Evolutionary conservation across 2,329 filamentous ascomycete species (phyloP).

Genomic region (Aspergillus luchuensis): DNA sequence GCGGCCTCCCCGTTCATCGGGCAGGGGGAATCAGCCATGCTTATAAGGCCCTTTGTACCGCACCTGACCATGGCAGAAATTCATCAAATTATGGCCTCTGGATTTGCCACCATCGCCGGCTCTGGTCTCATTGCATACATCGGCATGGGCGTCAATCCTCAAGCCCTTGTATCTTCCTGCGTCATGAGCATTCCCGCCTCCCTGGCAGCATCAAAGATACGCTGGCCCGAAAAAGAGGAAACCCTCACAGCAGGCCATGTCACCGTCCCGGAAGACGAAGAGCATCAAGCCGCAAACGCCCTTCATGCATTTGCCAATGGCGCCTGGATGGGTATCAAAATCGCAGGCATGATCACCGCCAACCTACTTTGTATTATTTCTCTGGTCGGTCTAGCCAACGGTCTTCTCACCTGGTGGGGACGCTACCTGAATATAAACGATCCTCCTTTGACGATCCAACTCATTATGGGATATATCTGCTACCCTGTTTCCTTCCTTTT

Average conservation of each 20-base stretch:
- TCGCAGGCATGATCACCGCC: conserved; percentile 77
- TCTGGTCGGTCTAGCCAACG: conserved; percentile 72
- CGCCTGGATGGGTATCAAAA: conserved; percentile 82
- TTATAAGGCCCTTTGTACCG: conserved; percentile 83
- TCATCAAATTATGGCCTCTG: conserved; percentile 90
- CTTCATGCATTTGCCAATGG: conserved; percentile 85
- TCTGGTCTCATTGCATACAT: conserved; percentile 87
- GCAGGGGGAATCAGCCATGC: conserved; percentile 90
- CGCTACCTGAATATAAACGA: conserved; percentile 72
- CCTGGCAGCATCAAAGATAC: conserved; percentile 83
- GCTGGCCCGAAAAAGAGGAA: conserved; percentile 85
- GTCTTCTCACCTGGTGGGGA: conserved; percentile 81
- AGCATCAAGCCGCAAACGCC: conserved; percentile 71
- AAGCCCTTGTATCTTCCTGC: conserved; percentile 85
- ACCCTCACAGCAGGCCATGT: conserved; percentile 80
- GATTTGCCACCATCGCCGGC: conserved; percentile 89
- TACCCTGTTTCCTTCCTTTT: conserved; percentile 81
- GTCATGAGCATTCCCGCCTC: conserved; percentile 96
- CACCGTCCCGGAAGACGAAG: conserved; percentile 76
- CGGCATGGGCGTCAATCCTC: conserved; percentile 75
- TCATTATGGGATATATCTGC: conserved; percentile 75
- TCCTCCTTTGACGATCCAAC: conserved; percentile 70
- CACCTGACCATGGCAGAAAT: conserved; percentile 85
- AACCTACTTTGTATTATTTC: conserved; percentile 84
- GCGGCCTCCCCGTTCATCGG: conserved; percentile 92